Evolutionary conservation across 257 asterid genomes (phyloP).

Genomic region (Phtheirospermum japonicum): DNA sequence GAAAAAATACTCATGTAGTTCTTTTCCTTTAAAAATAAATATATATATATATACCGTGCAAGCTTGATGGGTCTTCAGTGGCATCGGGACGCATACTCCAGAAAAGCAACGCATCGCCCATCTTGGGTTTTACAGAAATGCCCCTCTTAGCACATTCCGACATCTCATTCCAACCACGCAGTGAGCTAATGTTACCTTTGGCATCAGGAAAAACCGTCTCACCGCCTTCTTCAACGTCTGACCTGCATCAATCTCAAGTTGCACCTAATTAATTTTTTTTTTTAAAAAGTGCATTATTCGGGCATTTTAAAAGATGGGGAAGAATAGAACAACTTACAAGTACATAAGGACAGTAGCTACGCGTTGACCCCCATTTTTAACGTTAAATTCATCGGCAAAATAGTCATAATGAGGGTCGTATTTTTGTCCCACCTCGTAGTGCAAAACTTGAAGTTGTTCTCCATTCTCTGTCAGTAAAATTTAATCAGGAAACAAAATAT

Average conservation of each 20-base stretch:
- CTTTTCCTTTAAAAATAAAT: too few species aligned
- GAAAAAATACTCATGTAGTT: too few species aligned
- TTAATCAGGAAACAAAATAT: background rate
- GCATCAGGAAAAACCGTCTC: conserved; percentile 97
- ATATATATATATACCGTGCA: conserved; percentile 57
- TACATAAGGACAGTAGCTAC: conserved; percentile 94
- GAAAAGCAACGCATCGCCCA: conserved; percentile 96
- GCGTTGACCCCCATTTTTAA: conserved; percentile 92
- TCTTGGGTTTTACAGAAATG: conserved; percentile 84
- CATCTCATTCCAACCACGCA: conserved; percentile 86
- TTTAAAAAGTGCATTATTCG: too few species aligned
- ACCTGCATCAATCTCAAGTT: conserved; percentile 44
- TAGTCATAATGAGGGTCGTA: conserved; percentile 95
- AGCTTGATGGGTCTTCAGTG: conserved; percentile 78
- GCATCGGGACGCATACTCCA: conserved; percentile 98
- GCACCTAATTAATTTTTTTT: too few species aligned
- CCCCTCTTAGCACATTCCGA: conserved; percentile 90
- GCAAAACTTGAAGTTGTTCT: conserved; percentile 92
- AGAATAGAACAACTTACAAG: conserved; percentile 48
- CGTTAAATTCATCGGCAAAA: conserved; percentile 79
- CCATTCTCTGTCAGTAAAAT: conserved; percentile 65
- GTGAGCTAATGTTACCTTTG: conserved; percentile 66
- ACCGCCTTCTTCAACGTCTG: conserved; percentile 99
- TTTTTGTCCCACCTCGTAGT: conserved; percentile 93
- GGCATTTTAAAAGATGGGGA: conserved; percentile 24